Base-by-base conservation (phyloP, 2,329 filamentous ascomycete genomes). In the Bipolaris zeicola region DNA sequence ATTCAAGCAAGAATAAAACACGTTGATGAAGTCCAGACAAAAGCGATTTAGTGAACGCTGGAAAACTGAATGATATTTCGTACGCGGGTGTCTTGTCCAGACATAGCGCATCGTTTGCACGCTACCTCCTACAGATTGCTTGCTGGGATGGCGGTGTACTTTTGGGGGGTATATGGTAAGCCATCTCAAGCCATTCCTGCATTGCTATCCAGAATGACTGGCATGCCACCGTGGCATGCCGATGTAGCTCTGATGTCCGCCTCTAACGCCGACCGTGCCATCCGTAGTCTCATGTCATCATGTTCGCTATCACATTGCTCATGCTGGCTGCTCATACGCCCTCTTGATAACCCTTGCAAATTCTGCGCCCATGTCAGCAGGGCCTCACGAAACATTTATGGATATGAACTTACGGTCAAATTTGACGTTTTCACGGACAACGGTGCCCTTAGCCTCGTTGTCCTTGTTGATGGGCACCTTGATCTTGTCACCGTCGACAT, bases 361-460 rank as follows among this genome's bases (percentile, higher is more conserved):
- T 63, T 75, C 72, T 75, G 56, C 24, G 3, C 6, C 5, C 24
- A 13, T 7, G 51, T 71, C 63, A 73, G 66, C 33, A 26, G 10
- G 13, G 31, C 33, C 33, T 11, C 10, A 34, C 14, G 3, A 11
- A 8, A 3, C 8, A 5, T 20, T 0, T 1, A 6, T 16, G 4
- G 13, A 6, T 5, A 8, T 28, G 20, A 28, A 77, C 80, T 77
- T 74, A 82, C 80, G 92, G 67, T 95, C 91, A 58, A 96, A 89
- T 78, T 90, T 92, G 73, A 99, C 95, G 65, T 95, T 93, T 83
- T 99, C 95, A 70, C 93, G 87, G 72, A 97, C 96, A 77, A 97
- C 90, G 38, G 92, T 89, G 78, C 95, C 95, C 83, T 96, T 92
- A 42, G 92, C 95, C 85, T 98, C 94, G 58, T 76, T 76, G 58